Percentiles rank a stretch among this genome's conserved stretches.
Evolutionary conservation across 1,139 yeast species (phyloP).

Genomic region (Scheffersomyces illinoinensis): DNA sequence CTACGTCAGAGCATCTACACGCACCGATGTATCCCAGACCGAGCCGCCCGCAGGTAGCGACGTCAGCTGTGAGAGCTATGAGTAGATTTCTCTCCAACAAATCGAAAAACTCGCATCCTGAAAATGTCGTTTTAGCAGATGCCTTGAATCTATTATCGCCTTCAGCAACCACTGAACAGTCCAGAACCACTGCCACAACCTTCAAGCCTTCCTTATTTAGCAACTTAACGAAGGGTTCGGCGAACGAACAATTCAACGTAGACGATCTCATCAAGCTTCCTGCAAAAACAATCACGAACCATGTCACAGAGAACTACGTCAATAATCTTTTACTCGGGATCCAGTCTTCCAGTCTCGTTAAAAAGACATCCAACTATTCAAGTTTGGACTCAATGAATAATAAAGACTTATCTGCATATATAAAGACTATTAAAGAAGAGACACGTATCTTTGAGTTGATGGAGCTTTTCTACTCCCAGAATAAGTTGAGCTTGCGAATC

Average conservation of each 20-base stretch:
- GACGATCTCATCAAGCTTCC: conserved; percentile 14
- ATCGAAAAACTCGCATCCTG: conserved; percentile 11
- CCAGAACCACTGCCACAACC: conserved; percentile 4
- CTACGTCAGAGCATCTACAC: not conserved
- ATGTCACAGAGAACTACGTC: conserved; percentile 16
- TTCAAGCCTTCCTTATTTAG: conserved; percentile 40
- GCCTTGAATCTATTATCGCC: conserved; percentile 43
- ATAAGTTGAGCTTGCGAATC: conserved; percentile 24
- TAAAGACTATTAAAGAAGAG: conserved; percentile 24
- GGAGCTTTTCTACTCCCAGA: conserved; percentile 27
- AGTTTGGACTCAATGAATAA: conserved; percentile 17
- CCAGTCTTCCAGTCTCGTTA: conserved; percentile 14
- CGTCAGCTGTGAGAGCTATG: not conserved
- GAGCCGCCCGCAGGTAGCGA: not conserved
- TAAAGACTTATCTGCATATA: conserved; percentile 21
- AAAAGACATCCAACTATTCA: conserved; percentile 6
- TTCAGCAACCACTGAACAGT: conserved; percentile 4
- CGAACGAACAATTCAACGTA: conserved; percentile 26
- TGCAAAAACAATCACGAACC: conserved; percentile 4
- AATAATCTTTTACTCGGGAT: conserved; percentile 21
- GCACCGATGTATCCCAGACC: not conserved
- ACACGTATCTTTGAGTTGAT: conserved; percentile 27
- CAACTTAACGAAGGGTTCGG: conserved; percentile 35
- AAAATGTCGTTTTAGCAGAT: conserved; percentile 33
- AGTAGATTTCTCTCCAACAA: conserved; percentile 10